Evolutionary conservation across 2,329 filamentous ascomycete genomes (phyloP), one percentile per base, ranked within the genome.

Genomic region (Penicillium rolfsii): DNA sequence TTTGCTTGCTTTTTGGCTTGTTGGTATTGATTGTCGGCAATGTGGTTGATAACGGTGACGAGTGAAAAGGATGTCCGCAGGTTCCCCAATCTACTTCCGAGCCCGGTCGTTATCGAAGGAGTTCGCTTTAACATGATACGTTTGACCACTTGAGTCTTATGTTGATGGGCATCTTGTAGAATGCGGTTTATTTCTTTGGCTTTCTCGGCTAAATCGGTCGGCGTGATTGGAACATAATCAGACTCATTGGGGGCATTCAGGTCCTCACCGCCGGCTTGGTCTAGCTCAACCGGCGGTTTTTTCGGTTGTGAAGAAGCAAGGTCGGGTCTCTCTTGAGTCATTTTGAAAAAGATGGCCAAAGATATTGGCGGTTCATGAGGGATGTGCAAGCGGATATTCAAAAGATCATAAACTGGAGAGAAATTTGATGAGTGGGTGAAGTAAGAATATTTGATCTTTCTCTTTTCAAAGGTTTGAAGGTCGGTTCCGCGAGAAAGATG

Each of bases 1-100:
- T 36, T 36, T 26, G 55, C 57, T 16, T 60, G 46, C 3, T 22
- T 4, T 12, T 61, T 63, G 1, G 67, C 69, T 5, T 62, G 52
- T 11, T 26, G 22, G 24, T 48, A 7, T 2, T 58, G 19, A 2
- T 30, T 8, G 2, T 43, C 11, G 5, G 12, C 26, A 5, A 71
- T 45, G n/a, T 40, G 57, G 9, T 43, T 35, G 30, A 49, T 49
- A 41, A 56, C 46, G 22, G 35, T 52, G 19, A 52, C 9, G 4
- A 63, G 50, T 8, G 40, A 33, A 22, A 33, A 33, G 12, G 49
- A 48, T 6, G 55, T 36, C 22, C 43, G 36, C 7, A 59, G 24
- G 14, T 38, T 22, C n/a, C n/a, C 28, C 8, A 58, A 38, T 49
- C 41, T 33, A 2, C 26, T 22, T 14, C 22, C 33, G 16, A 59